Evolutionary conservation across 2,329 filamentous ascomycete genomes (phyloP).

Genomic region (Dothistroma pini): DNA sequence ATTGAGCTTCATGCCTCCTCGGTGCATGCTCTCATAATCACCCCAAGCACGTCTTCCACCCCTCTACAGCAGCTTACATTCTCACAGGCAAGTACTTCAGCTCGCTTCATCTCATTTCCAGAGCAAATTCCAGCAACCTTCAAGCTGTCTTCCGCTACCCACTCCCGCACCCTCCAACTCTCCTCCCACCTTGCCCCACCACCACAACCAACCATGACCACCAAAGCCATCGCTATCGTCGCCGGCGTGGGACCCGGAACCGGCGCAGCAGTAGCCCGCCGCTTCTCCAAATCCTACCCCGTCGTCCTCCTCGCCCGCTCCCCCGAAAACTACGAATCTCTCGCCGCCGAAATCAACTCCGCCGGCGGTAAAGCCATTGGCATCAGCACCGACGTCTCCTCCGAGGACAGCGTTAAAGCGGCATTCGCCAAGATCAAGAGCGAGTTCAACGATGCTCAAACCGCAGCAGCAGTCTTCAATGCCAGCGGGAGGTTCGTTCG

Average conservation of each 20-base stretch:
- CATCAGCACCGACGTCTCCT: conserved; percentile 62
- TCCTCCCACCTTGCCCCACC: background rate
- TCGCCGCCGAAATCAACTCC: conserved; percentile 65
- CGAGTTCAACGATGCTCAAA: conserved; percentile 49
- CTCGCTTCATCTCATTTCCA: background rate
- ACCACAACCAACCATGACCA: background rate
- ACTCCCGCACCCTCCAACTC: background rate
- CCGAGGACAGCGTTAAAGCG: conserved; percentile 51
- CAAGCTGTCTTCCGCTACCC: background rate
- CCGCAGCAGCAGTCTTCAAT: conserved; percentile 62
- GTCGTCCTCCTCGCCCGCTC: conserved; percentile 72
- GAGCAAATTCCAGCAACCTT: background rate
- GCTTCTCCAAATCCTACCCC: conserved; percentile 62
- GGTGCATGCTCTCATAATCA: conserved; percentile 2
- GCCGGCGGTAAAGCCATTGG: conserved; percentile 67
- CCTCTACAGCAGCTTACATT: background rate
- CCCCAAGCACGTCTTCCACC: background rate
- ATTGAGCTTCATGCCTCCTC: background rate
- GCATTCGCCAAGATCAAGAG: conserved; percentile 62
- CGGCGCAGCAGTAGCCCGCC: conserved; percentile 59
- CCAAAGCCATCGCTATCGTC: conserved; percentile 53
- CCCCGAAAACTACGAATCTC: conserved; percentile 60
- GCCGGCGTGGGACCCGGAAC: conserved; percentile 71
- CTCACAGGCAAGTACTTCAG: background rate
- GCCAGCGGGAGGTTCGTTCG: conserved; percentile 57